phyloP scores from a whole-genome alignment of 176 grass and related monocot genomes.

The Bonia amplexicaulis region DNA sequence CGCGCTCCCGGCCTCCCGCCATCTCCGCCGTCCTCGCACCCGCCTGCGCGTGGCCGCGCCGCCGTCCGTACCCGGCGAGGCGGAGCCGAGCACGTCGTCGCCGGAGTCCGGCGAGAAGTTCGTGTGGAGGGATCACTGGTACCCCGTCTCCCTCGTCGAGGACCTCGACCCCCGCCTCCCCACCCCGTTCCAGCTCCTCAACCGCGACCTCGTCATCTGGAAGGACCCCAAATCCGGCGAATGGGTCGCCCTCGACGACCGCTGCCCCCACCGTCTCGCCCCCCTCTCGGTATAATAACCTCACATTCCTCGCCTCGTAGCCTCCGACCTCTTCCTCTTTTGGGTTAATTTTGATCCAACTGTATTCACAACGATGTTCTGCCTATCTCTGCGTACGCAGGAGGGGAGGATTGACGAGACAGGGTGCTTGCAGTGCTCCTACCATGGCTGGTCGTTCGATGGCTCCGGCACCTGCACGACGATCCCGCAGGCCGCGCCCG shows the following conservation, averaged over 20 bases:
- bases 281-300: conserved; percentile 62
- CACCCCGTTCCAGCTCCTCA: conserved; percentile 94
- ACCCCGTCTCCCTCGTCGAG: conserved; percentile 87
- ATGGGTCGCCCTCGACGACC: conserved; percentile 85
- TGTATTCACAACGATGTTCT: not conserved
- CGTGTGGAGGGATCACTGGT: conserved; percentile 96
- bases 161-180: conserved; percentile 78
- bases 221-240: conserved; percentile 74
- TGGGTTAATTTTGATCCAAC: not conserved
- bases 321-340: not conserved
- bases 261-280: conserved; percentile 92
- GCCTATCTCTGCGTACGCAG: conserved; percentile 16
- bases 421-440: conserved; percentile 93
- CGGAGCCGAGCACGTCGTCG: conserved; percentile 51
- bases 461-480: conserved; percentile 63
- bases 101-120: conserved; percentile 50
- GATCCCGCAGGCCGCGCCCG: conserved; percentile 78
- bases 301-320: not conserved
- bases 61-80: conserved; percentile 54
- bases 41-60: conserved; percentile 62
- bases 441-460: conserved; percentile 92
- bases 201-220: conserved; percentile 95
- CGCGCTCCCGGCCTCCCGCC: not conserved
- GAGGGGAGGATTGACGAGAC: conserved; percentile 92
- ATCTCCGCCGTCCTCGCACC: not conserved